Evolutionary conservation across 2,329 filamentous ascomycete genomes (phyloP).

Genomic region (Dactylellina drechsleri): DNA sequence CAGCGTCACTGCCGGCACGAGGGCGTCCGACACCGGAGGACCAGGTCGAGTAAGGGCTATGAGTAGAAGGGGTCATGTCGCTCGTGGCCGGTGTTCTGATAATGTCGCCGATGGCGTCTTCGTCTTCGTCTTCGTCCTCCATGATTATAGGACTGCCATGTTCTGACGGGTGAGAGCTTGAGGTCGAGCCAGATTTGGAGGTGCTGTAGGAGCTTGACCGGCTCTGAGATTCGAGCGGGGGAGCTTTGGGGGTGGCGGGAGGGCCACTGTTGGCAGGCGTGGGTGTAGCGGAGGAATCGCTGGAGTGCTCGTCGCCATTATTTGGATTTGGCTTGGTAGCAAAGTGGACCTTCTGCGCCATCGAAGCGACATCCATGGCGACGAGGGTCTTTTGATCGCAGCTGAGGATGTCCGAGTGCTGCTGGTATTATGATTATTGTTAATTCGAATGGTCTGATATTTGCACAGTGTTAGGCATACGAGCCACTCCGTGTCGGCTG

Average conservation of each 20-base stretch:
- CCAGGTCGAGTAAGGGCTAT: conserved; percentile 57
- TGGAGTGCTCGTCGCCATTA: conserved; percentile 48
- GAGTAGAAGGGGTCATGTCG: conserved; percentile 54
- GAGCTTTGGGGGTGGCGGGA: conserved; percentile 13
- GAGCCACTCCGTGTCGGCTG: conserved; percentile 30
- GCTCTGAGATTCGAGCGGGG: conserved; percentile 38
- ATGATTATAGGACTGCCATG: conserved; percentile 48
- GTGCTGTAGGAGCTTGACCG: conserved; percentile 44
- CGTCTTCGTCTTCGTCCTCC: conserved; percentile 54
- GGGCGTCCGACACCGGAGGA: conserved; percentile 47
- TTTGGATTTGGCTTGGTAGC: conserved; percentile 25
- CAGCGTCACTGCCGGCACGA: conserved; percentile 62
- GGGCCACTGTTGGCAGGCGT: conserved; percentile 12
- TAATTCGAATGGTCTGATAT: conserved; percentile 43
- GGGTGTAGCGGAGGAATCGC: conserved; percentile 36
- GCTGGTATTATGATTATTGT: too few relatives aligned
- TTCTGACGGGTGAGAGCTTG: conserved; percentile 45
- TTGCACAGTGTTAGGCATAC: neutral
- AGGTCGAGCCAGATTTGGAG: conserved; percentile 35
- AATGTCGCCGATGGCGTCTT: conserved; percentile 52
- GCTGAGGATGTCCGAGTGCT: too few relatives aligned
- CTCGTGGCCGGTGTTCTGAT: conserved; percentile 47
- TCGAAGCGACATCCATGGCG: conserved; percentile 45
- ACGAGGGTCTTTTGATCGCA: conserved; percentile 5
- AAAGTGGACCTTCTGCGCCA: conserved; percentile 47